Base-by-base conservation (phyloP, 441 rosid species). In the Pelargonium cotyledonis region DNA sequence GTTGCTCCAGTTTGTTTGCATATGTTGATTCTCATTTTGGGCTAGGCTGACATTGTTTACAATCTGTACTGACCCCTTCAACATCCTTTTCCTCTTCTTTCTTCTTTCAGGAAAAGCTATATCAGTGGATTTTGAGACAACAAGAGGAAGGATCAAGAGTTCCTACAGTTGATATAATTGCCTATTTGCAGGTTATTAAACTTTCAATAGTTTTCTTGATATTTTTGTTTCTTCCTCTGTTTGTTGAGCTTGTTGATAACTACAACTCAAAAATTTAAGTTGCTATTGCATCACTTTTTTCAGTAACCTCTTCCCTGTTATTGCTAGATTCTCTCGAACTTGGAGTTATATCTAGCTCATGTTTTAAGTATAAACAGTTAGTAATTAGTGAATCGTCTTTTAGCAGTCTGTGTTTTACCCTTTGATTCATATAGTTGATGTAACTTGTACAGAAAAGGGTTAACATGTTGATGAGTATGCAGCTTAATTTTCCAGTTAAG, bases 101-200 rank as follows among this genome's bases (percentile, higher is more conserved):
- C 65, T 18, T 47, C 49, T 40, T 18, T 35, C 66, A 87, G 92
- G 92, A 87, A 76, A 87, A 87, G 70, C 80, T 87, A 46, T 82
- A 80, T 68, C 89, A 85, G 19, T 87, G 92, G 89, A 80, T 87
- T 65, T 69, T 85, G 80, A 81, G 88, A 70, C 81, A 85, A 75
- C 81, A 82, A 78, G 87, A 85, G 69, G 85, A 83, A 75, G 89
- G 89, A 71, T 76, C 83, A 35, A 81, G 85, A 80, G 79, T 77
- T 62, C 53, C 89, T 23, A 85, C 85, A 5, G 65, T 69, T 41
- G 92, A 87, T 64, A 77, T 87, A 65, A 68, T 80, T 65, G 66
- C 87, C 51, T 84, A 87, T 72, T 81, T 85, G 74, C 92, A 87
- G 92, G 89, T 85, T 70, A 65, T 53, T 57, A 65, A 31, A 3